A percentile compares a stretch with the other conserved stretches of the same genome.
These are phyloP conservation scores for Raddia guianensis DNA, from an alignment of 176 grass and related monocot species.

Conservation along the genomic window DNA sequence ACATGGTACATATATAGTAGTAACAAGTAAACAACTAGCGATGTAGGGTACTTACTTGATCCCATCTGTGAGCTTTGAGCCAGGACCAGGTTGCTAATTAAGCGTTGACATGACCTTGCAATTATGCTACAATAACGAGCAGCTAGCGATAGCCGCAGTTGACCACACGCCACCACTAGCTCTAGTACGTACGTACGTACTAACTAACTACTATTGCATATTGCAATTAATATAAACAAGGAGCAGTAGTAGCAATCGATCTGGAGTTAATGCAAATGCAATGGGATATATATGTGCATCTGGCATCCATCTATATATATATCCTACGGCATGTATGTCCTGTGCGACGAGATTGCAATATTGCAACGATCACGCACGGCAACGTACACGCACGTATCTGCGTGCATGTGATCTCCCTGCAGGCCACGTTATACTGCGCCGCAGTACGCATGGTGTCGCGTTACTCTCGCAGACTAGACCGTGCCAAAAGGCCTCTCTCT, in stretches of 20 bases:
- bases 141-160: background rate
- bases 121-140: background rate
- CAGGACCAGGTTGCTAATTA: background rate
- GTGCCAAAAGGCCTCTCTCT: background rate
- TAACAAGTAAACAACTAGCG: too few species aligned
- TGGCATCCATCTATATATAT: background rate
- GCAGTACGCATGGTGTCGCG: background rate
- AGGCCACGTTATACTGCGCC: background rate
- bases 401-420: slow-evolving; percentile 14
- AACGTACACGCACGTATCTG: background rate
- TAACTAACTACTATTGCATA: background rate
- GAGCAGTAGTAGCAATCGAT: background rate
- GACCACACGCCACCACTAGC: background rate
- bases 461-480: background rate
- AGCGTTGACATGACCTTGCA: background rate
- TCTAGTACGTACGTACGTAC: background rate
- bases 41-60: too few species aligned
- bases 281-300: background rate
- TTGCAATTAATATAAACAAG: background rate
- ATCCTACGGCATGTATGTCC: background rate
- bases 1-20: background rate
- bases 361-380: too few species aligned
- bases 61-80: background rate
- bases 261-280: background rate
- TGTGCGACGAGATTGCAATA: background rate